Percentiles rank a stretch among this genome's conserved stretches.
These are phyloP conservation scores for Cryptococcus jaspeensis DNA, from an alignment of 1,284 basidiomycete species.

Conservation along the genomic window DNA sequence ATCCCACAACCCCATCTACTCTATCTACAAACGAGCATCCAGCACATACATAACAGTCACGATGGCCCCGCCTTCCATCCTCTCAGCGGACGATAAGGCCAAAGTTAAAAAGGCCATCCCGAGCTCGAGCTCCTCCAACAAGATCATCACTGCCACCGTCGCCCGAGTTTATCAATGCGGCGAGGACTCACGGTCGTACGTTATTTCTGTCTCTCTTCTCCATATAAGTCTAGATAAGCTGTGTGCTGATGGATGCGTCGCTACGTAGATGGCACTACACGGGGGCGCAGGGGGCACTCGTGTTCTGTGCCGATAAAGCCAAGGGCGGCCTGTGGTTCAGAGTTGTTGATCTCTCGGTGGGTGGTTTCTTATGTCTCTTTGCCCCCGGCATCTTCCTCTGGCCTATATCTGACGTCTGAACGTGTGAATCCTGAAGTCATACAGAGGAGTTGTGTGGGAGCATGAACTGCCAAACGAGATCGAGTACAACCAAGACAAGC, in stretches of 20 bases:
- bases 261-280: constrained; percentile 71
- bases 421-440: constrained; percentile 55
- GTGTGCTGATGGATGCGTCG: neutral
- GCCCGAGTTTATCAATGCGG: constrained; percentile 75
- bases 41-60: neutral
- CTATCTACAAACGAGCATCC: neutral
- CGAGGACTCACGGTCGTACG: constrained; percentile 35
- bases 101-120: constrained; percentile 69
- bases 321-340: constrained; percentile 65
- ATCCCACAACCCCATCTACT: too few species aligned
- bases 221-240: neutral
- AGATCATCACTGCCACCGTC: constrained; percentile 74
- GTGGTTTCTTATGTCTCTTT: constrained; percentile 17
- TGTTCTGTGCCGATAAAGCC: constrained; percentile 65
- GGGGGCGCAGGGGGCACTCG: constrained; percentile 79
- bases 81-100: constrained; percentile 70
- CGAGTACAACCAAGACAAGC: constrained; percentile 79
- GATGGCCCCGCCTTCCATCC: constrained; percentile 32
- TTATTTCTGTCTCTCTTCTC: neutral
- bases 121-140: constrained; percentile 53
- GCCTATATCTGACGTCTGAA: neutral
- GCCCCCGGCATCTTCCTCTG: neutral
- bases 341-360: constrained; percentile 70
- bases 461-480: constrained; percentile 87
- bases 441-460: constrained; percentile 87